Conservation (phyloP, 176 grass and related monocot species). For the Lolium multiflorum region DNA sequence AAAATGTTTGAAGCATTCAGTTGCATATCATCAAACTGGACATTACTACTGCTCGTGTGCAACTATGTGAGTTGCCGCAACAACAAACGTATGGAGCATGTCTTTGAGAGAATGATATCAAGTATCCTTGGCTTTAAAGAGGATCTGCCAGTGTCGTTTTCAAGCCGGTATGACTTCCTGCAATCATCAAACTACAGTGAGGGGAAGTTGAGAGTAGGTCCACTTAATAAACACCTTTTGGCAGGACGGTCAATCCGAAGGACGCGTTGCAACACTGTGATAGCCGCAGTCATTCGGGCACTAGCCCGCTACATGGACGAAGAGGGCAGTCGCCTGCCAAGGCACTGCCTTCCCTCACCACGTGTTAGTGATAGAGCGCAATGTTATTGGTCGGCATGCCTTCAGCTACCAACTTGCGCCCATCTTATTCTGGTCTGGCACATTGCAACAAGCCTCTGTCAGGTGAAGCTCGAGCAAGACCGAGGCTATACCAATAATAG, state of each 20-base stretch:
- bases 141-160: no score
- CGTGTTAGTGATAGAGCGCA: not conserved
- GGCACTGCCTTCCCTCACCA: not conserved
- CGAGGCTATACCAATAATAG: not conserved
- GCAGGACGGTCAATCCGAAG: not conserved
- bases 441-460: constrained; percentile 44
- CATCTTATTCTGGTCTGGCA: constrained; percentile 46
- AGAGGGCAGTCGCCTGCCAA: not conserved
- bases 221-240: not conserved
- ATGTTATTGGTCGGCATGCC: not conserved
- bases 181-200: not conserved
- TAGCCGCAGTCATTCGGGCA: not conserved
- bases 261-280: not conserved
- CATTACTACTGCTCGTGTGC: not conserved
- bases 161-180: not conserved
- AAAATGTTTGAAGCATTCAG: no score
- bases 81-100: not conserved
- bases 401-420: not conserved
- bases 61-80: not conserved
- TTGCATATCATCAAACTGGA: constrained; percentile 16
- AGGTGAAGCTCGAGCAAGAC: not conserved
- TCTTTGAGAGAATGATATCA: not conserved
- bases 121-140: not conserved
- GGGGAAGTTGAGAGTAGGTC: not conserved
- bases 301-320: not conserved